phyloP scores from a whole-genome alignment of 352 stramenopile genomes.

The Pythium dissotocum region DNA sequence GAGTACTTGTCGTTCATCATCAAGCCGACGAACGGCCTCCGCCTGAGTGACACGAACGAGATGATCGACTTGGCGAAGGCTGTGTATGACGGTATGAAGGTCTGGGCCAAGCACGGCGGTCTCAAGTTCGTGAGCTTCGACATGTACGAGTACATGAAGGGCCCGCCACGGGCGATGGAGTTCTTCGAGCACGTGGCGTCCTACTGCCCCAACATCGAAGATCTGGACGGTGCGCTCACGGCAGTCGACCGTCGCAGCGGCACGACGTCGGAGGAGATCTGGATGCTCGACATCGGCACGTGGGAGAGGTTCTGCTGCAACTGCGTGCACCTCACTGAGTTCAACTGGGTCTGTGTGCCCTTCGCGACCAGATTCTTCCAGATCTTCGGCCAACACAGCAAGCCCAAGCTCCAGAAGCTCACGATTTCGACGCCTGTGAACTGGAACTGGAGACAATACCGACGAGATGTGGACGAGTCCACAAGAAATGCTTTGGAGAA shows the following conservation, averaged over 20 bases:
- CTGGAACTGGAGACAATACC: constrained; percentile 16
- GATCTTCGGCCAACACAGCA: constrained; percentile 22
- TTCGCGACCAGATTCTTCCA: constrained; percentile 24
- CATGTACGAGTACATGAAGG: constrained; percentile 2
- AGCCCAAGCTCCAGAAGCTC: constrained; percentile 20
- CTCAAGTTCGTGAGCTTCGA: constrained; percentile 1
- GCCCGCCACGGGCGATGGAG: neutral
- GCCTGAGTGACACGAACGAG: neutral
- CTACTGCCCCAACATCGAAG: constrained; percentile 14
- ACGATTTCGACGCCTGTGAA: constrained; percentile 12
- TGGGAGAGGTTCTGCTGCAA: constrained; percentile 17
- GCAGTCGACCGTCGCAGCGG: neutral
- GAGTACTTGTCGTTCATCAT: neutral
- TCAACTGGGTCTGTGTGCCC: constrained; percentile 20
- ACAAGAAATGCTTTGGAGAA: neutral
- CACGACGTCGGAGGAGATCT: neutral
- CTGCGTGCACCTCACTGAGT: constrained; percentile 2
- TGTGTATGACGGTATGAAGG: neutral
- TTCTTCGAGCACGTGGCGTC: neutral
- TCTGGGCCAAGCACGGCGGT: neutral
- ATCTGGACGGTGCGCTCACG: neutral
- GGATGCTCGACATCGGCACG: constrained; percentile 6
- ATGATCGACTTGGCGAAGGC: neutral
- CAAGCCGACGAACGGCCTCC: neutral
- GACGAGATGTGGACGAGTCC: neutral